Evolutionary conservation across 768 basidiomycete species (phyloP).

Genomic region (Lepiota brunneoincarnata): DNA sequence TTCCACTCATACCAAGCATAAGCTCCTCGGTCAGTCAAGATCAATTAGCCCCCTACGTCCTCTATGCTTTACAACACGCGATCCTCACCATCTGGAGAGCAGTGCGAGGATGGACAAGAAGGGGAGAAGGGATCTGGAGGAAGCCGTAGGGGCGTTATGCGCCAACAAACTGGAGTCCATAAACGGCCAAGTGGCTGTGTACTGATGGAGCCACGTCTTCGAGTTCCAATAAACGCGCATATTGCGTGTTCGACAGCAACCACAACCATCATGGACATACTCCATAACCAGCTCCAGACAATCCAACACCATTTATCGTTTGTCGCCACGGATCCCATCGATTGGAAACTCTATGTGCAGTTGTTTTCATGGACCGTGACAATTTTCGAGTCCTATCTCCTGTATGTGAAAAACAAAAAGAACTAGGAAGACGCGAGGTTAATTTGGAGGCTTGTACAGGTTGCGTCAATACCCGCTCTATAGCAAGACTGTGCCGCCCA

Average conservation of each 20-base stretch:
- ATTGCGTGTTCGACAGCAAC: not conserved
- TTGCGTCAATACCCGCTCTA: constrained; percentile 86
- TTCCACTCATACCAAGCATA: too few species aligned
- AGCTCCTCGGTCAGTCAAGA: too few species aligned
- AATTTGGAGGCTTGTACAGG: constrained; percentile 31
- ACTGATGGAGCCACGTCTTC: not conserved
- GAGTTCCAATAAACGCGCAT: not conserved
- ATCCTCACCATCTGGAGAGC: too few species aligned
- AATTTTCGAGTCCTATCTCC: constrained; percentile 83
- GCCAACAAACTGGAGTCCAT: too few species aligned
- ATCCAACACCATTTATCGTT: constrained; percentile 68
- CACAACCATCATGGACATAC: constrained; percentile 50
- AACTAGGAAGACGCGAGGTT: not conserved
- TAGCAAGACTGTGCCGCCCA: constrained; percentile 69
- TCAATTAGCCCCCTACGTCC: too few species aligned
- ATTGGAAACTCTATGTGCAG: constrained; percentile 86
- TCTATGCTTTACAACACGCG: too few species aligned
- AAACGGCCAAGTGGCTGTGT: not conserved
- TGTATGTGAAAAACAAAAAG: constrained; percentile 48
- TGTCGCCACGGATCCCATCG: constrained; percentile 66
- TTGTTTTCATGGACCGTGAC: constrained; percentile 72
- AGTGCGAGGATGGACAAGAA: too few species aligned
- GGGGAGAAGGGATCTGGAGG: too few species aligned
- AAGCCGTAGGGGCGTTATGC: too few species aligned
- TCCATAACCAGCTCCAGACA: constrained; percentile 53